phyloP scores from a whole-genome alignment of 1,284 basidiomycete genomes.

The Violaceomyces palustris region DNA sequence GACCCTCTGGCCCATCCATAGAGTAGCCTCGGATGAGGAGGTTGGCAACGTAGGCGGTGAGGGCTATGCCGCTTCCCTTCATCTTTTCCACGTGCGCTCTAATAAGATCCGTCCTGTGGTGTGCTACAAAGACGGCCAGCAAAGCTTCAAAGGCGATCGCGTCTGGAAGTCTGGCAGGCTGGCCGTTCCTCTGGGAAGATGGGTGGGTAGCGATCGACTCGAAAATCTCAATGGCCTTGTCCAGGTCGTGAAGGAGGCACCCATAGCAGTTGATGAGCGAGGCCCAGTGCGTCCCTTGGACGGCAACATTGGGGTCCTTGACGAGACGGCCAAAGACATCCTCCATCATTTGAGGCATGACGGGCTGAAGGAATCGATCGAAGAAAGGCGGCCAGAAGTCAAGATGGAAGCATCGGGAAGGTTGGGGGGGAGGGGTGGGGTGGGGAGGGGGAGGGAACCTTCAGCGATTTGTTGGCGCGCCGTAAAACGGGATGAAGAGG shows the following conservation, averaged over 20 bases:
- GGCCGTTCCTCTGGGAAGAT: slow-evolving; percentile 43
- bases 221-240: slow-evolving; percentile 72
- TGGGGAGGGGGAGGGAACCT: no score
- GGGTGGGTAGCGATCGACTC: slow-evolving; percentile 64
- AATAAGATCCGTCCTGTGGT: slow-evolving; percentile 74
- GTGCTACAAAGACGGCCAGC: slow-evolving; percentile 77
- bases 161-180: slow-evolving; percentile 60
- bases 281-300: slow-evolving; percentile 85
- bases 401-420: slow-evolving; percentile 55
- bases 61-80: slow-evolving; percentile 64
- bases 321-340: slow-evolving; percentile 65
- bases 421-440: no score
- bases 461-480: no score
- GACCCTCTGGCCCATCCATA: slow-evolving; percentile 68
- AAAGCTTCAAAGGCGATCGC: slow-evolving; percentile 86
- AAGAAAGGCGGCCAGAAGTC: slow-evolving; percentile 74
- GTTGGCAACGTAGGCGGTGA: slow-evolving; percentile 95
- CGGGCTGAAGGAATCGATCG: slow-evolving; percentile 73
- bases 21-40: slow-evolving; percentile 67
- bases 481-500: no score
- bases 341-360: slow-evolving; percentile 73
- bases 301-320: slow-evolving; percentile 58
- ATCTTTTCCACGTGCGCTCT: slow-evolving; percentile 67
- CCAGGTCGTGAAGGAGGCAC: slow-evolving; percentile 70
- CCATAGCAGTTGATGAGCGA: slow-evolving; percentile 87